These are phyloP conservation scores for Aspergillus jensenii DNA, from an alignment of 2,329 filamentous ascomycete species.

Conservation along the genomic window DNA sequence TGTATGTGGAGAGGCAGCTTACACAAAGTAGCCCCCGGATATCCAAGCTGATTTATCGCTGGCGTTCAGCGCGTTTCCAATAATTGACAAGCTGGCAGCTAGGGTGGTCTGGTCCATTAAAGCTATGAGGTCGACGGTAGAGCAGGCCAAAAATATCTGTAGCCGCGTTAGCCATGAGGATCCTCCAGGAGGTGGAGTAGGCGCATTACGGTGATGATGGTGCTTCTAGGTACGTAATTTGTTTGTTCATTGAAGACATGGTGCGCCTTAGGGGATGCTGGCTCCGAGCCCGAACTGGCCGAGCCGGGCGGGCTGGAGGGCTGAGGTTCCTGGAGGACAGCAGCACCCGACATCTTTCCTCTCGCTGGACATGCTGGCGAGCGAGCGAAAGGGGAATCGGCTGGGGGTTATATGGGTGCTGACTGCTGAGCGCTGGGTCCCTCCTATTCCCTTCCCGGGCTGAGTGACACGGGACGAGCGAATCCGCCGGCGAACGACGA, in stretches of 20 bases:
- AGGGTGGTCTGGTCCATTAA: constrained; percentile 61
- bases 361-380: neutral
- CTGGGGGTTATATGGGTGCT: neutral
- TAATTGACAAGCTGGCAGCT: constrained; percentile 55
- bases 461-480: neutral
- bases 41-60: constrained; percentile 56
- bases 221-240: constrained; percentile 53
- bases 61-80: constrained; percentile 52
- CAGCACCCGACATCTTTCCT: constrained; percentile 1
- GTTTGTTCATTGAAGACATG: constrained; percentile 55
- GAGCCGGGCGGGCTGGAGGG: neutral
- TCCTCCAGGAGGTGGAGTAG: neutral
- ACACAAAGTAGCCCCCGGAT: constrained; percentile 58
- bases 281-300: neutral
- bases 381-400: neutral
- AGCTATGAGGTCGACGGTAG: constrained; percentile 56
- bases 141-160: constrained; percentile 59
- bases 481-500: no score
- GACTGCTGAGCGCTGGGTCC: neutral
- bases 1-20: constrained; percentile 47
- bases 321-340: constrained; percentile 1
- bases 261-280: constrained; percentile 6
- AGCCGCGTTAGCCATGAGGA: neutral
- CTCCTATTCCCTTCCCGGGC: neutral
- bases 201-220: constrained; percentile 50